Evolutionary conservation across 306 rosid species (phyloP), one percentile per base, ranked within the genome.

Genomic region (Trifolium fragiferum): DNA sequence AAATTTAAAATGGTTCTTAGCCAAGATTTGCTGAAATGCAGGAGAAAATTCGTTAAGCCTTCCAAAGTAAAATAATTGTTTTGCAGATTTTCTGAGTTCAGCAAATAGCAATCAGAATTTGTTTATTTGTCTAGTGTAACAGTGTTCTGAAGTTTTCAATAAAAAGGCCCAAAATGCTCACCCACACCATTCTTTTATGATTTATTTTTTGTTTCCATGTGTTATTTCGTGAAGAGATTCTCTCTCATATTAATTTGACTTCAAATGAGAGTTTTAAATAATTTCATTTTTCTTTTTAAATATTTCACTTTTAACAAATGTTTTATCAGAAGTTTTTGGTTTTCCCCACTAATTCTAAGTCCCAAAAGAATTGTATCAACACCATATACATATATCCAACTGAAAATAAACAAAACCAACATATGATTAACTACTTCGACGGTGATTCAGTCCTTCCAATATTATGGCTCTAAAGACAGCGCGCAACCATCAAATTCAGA

Each of bases 401-500:
- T 33, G 14, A 64, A 38, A 37, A 43, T 3, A 7, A 40, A 44
- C 19, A 38, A 41, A 57, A 41, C 27, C 61, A 62, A 27, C 16
- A 54, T 8, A 63, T 11, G 53, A 44, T 12, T 12, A 47, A 41
- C 51, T 49, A n/a, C 57, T 54, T 66, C 13, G 9, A 71, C 41
- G 49, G 10, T 6, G 15, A 78, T 19, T 15, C 8, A 51, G 47
- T 35, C 32, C 47, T 32, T 13, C 16, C 59, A 57, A 65, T 64
- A 20, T 40, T 40, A 55, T 11, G 37, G 49, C 19, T 51, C 25
- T 18, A 21, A 59, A 37, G 78, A 43, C 14, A 64, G n/a, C n/a
- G 70, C 66, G 58, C 66, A 66, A 37, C 35, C 21, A 51, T 49
- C 32, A 38, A 74, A 30, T 54, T 70, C 12, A 16, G 69, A 20